These are phyloP conservation scores for Brassica hybrid DNA, from an alignment of 441 rosid species.

Conservation along the genomic window DNA sequence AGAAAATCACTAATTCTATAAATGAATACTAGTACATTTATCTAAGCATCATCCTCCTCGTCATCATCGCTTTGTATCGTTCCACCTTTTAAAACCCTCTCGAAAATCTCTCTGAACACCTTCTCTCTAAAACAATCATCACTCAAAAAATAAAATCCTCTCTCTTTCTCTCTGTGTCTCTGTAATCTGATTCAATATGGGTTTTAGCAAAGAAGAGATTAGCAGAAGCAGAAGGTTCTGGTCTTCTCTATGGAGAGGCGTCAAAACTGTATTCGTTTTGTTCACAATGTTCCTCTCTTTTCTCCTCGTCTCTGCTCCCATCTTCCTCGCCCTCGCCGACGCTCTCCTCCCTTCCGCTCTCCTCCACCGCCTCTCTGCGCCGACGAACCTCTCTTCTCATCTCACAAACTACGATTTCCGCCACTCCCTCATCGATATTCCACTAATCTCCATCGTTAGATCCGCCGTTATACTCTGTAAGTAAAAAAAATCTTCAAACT, in stretches of 20 bases:
- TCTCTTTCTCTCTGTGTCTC: neutral
- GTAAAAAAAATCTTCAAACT: conserved; percentile 34
- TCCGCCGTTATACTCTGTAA: conserved; percentile 85
- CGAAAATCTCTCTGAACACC: conserved; percentile 18
- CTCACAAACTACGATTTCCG: conserved; percentile 75
- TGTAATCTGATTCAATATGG: conserved; percentile 36
- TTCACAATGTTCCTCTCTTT: conserved; percentile 74
- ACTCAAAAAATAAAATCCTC: conserved; percentile 1
- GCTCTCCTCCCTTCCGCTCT: conserved; percentile 82
- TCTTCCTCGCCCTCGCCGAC: conserved; percentile 76
- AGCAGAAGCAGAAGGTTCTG: conserved; percentile 34
- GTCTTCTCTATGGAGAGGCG: conserved; percentile 51
- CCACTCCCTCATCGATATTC: conserved; percentile 81
- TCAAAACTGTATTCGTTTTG: conserved; percentile 80
- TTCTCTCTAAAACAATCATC: conserved; percentile 12
- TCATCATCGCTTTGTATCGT: conserved; percentile 29
- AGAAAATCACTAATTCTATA: conserved; percentile 11
- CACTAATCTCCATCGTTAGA: conserved; percentile 73
- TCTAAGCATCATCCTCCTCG: conserved; percentile 23
- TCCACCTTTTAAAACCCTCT: conserved; percentile 28
- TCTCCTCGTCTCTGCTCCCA: conserved; percentile 81
- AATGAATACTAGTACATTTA: neutral
- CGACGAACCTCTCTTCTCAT: conserved; percentile 56
- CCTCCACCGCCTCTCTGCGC: conserved; percentile 70
- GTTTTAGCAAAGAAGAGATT: conserved; percentile 66